Base-by-base conservation (phyloP, 768 basidiomycete species). In the Agrocybe pediades region DNA sequence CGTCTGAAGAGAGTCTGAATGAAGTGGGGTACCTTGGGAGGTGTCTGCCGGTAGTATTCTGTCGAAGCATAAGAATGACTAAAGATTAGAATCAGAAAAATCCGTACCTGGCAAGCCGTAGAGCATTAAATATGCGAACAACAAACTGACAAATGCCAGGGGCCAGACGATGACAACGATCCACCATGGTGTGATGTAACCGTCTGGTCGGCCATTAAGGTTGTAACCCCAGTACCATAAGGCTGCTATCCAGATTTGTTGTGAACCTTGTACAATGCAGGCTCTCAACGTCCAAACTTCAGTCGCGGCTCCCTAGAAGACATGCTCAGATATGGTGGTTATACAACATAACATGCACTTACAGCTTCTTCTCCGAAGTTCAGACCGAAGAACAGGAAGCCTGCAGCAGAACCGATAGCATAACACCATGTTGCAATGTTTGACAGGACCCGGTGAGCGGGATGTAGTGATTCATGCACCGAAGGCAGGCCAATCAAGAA, bases 291-390 rank as follows among this genome's bases (percentile, higher is more conserved):
- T 90, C 95, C 95, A 97, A 15, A 95, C 86, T 69, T 97, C 95
- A 6, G 95, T 95, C 1, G 95, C 92, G 50, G 95, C 93, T 63
- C 95, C 94, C 84, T 90, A 62, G 11, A 13, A 15, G 13, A 5
- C 33, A n/a, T 25, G 62, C 36, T 52, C 13, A 52, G 41, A 54
- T 45, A 33, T 56, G 42, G 52, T 36, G 29, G 46, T 19, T 8
- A 58, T 40, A 39, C 46, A 4, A 44, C 20, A 21, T 17, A 36
- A 4, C 11, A 6, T 39, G 11, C 36, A 74, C 79, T 46, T 70
- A 89, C 90, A 16, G 94, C 95, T 79, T 96, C 95, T 75, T 97
- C 95, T 68, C 95, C 95, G 68, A 97, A 97, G 71, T 97, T 97
- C 57, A 95, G 80, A 64, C 94, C 95, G 64, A 97, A 97, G 82